Percentiles rank a stretch among this genome's conserved stretches.
These are phyloP conservation scores for Leccinum pallidistipes DNA, from an alignment of 1,284 basidiomycete species.

Conservation along the genomic window DNA sequence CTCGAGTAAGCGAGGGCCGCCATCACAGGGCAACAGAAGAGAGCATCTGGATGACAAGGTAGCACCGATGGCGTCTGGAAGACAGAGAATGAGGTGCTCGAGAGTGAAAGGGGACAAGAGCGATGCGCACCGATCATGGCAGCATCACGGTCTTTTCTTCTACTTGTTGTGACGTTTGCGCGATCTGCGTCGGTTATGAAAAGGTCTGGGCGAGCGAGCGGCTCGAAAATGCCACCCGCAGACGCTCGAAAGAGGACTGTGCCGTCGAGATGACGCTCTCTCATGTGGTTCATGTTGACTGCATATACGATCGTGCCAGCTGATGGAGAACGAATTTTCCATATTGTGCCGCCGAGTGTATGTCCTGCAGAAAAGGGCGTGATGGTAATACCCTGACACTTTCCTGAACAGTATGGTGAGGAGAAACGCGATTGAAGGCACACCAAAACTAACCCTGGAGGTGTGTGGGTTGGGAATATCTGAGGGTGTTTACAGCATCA, in stretches of 20 bases:
- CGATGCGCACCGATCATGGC: conserved; percentile 74
- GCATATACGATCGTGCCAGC: conserved; percentile 96
- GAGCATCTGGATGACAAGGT: conserved; percentile 79
- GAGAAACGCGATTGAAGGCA: conserved; percentile 6
- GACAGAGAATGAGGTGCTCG: conserved; percentile 8
- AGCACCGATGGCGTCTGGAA: conserved; percentile 65
- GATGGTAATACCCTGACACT: conserved; percentile 89
- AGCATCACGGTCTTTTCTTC: conserved; percentile 89
- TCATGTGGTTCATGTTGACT: conserved; percentile 95
- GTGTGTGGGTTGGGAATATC: conserved; percentile 96
- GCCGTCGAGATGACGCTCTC: conserved; percentile 94
- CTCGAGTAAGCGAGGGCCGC: conserved; percentile 92
- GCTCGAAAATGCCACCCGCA: conserved; percentile 81
- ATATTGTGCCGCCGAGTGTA: conserved; percentile 95
- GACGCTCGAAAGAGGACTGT: conserved; percentile 80
- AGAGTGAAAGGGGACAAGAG: background rate
- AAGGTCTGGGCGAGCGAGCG: conserved; percentile 85
- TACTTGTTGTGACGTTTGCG: conserved; percentile 77
- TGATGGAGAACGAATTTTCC: conserved; percentile 97
- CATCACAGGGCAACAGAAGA: conserved; percentile 90
- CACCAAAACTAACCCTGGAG: conserved; percentile 70
- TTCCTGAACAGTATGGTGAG: conserved; percentile 49
- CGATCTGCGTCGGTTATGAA: conserved; percentile 93
- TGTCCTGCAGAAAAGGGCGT: conserved; percentile 97
- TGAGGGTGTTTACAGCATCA: conserved; percentile 86